Percentiles rank a stretch among this genome's conserved stretches.
Conservation (phyloP, 768 basidiomycete genomes). For the Phlegmacium glaucopus region DNA sequence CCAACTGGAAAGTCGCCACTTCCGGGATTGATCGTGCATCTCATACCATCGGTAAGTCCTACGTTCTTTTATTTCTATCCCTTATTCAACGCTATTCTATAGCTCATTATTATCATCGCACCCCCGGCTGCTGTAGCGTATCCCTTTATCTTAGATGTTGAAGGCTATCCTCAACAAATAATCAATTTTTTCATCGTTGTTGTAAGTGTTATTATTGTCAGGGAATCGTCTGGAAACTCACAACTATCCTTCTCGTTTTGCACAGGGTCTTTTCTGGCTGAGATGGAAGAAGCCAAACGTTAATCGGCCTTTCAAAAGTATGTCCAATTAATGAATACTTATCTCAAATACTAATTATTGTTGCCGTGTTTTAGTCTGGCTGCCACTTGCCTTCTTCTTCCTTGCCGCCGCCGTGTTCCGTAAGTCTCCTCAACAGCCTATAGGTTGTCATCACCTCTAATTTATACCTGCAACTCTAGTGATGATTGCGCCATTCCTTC, state of each 20-base stretch:
- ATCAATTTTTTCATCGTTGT: conserved; percentile 53
- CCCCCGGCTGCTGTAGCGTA: conserved; percentile 53
- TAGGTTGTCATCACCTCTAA: too few relatives aligned
- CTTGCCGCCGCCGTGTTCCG: conserved; percentile 47
- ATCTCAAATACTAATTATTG: not conserved
- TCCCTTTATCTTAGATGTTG: conserved; percentile 59
- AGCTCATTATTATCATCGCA: conserved; percentile 51
- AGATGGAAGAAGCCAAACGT: conserved; percentile 46
- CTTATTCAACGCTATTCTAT: not conserved
- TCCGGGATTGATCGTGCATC: conserved; percentile 51
- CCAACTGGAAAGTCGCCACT: conserved; percentile 55
- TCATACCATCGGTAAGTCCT: conserved; percentile 46
- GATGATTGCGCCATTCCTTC: conserved; percentile 52
- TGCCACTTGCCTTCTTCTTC: conserved; percentile 53
- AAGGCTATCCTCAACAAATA: conserved; percentile 51
- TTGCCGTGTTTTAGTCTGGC: conserved; percentile 40
- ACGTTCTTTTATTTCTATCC: not conserved
- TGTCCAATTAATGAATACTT: not conserved
- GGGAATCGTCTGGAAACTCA: not conserved
- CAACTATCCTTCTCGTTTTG: not conserved
- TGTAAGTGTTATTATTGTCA: conserved; percentile 29
- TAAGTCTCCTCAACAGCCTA: conserved; percentile 22
- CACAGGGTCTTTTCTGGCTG: conserved; percentile 53
- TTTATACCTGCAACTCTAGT: conserved; percentile 27
- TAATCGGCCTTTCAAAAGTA: conserved; percentile 51